Base-by-base conservation (phyloP, 495 filamentous ascomycete genomes). In the Pyrenula aspistea region DNA sequence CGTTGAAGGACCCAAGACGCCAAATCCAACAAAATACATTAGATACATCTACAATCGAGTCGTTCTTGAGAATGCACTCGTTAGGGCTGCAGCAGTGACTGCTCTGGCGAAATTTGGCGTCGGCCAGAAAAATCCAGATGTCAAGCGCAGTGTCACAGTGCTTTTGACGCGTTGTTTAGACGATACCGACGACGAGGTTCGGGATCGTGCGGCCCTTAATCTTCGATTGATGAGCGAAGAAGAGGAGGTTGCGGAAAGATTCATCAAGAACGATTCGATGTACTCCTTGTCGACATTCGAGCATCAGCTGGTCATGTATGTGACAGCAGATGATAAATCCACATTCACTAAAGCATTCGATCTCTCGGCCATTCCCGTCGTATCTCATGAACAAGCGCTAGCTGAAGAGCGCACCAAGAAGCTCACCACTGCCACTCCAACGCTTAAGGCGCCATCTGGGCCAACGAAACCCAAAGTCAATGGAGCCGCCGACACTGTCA, bases 11-110 rank as follows among this genome's bases (percentile, higher is more conserved):
- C 94, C 94, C 25, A 94, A 91, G 76, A 97, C 94, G 2, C 83
- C 88, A 2, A 88, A 95, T 61, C 94, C 93, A 2, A 97, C 91
- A 55, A 97, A 97, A 77, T 99, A 96, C 62, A 94, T 99, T 65
- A 87, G 93, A 12, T 99, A 99, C 70, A 97, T 99, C 62, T 99
- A 99, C 72, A 99, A 99, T 74, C 85, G 93, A 31, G 93, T 99
- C 20, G 94, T 97, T 22, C 73, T 99, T 23, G 93, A 99, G 74
- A 99, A 97, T 67, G 89, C 93, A 22, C 88, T 95, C 58, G 91
- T 99, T 48, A 84, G 93, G 59, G 93, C 93, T 42, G 94, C 93
- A 20, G 94, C 93, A 23, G 93, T 96, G 48, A 96, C 93, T 19
- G 93, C 93, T 8, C 66, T 99, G 56, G 90, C 92, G 58, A 99